Percentiles rank a stretch among this genome's conserved stretches.
phyloP scores from a whole-genome alignment of 2,329 filamentous ascomycete genomes.

The Teratosphaeria gauchensis region DNA sequence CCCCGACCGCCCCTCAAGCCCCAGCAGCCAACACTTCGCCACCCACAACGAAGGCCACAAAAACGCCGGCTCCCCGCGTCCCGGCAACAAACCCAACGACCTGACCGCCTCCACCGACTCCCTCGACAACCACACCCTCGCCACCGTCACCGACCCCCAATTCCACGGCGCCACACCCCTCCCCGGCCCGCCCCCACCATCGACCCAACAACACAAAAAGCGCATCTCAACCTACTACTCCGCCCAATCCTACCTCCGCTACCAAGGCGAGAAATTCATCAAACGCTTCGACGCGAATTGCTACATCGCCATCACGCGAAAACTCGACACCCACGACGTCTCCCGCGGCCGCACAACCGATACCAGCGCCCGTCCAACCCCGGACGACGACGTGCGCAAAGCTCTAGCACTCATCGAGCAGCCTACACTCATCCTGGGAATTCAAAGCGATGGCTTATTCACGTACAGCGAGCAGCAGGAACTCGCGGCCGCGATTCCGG shows the following conservation, averaged over 20 bases:
- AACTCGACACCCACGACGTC: slow-evolving; percentile 94
- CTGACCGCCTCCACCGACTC: slow-evolving; percentile 15
- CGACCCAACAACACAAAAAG: slow-evolving; percentile 16
- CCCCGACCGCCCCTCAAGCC: slow-evolving; percentile 32
- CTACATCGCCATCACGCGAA: slow-evolving; percentile 97
- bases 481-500: slow-evolving; percentile 68
- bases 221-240: slow-evolving; percentile 74
- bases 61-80: slow-evolving; percentile 38
- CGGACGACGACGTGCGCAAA: slow-evolving; percentile 45
- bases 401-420: slow-evolving; percentile 78
- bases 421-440: slow-evolving; percentile 82
- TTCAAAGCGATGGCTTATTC: slow-evolving; percentile 91
- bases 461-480: slow-evolving; percentile 96
- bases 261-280: slow-evolving; percentile 94
- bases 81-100: slow-evolving; percentile 28
- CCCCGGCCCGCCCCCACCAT: slow-evolving; percentile 17
- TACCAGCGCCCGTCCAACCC: slow-evolving; percentile 8
- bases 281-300: slow-evolving; percentile 96
- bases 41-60: slow-evolving; percentile 45
- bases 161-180: slow-evolving; percentile 34
- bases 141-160: slow-evolving; percentile 34
- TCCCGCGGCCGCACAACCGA: slow-evolving; percentile 56
- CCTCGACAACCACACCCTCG: slow-evolving; percentile 9
- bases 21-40: slow-evolving; percentile 39
- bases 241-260: slow-evolving; percentile 91